phyloP scores from a whole-genome alignment of 495 filamentous ascomycete genomes.

The Polyplosphaeria fusca region DNA sequence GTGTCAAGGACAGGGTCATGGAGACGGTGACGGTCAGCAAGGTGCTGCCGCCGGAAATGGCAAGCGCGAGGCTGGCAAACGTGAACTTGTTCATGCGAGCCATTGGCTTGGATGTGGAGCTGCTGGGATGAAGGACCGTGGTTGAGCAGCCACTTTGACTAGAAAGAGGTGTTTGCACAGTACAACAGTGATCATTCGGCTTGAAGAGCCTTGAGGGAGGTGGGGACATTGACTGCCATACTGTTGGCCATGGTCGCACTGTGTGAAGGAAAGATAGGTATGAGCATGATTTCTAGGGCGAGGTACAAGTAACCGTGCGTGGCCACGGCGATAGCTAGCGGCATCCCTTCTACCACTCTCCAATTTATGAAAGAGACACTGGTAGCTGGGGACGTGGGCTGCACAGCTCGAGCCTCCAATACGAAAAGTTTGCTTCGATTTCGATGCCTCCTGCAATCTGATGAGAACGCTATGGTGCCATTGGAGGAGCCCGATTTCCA shows the following conservation, averaged over 20 bases:
- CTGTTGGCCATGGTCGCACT: neutral
- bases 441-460: no score
- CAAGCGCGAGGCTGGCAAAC: slow-evolving; percentile 73
- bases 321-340: no score
- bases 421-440: neutral
- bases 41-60: slow-evolving; percentile 81
- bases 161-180: neutral
- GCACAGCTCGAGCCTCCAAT: neutral
- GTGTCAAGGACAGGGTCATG: slow-evolving; percentile 98
- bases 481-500: no score
- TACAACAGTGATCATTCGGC: neutral
- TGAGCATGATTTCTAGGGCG: neutral
- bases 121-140: slow-evolving; percentile 62
- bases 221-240: neutral
- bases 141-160: neutral
- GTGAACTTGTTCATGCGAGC: slow-evolving; percentile 98
- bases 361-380: slow-evolving; percentile 23
- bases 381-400: neutral
- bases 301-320: no score
- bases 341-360: slow-evolving; percentile 1
- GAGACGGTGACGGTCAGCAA: slow-evolving; percentile 86
- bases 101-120: slow-evolving; percentile 93
- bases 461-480: no score
- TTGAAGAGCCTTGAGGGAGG: neutral
- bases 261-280: neutral